Evolutionary conservation across 2,329 filamentous ascomycete genomes (phyloP).

Genomic region (Fusarium mundagurra): DNA sequence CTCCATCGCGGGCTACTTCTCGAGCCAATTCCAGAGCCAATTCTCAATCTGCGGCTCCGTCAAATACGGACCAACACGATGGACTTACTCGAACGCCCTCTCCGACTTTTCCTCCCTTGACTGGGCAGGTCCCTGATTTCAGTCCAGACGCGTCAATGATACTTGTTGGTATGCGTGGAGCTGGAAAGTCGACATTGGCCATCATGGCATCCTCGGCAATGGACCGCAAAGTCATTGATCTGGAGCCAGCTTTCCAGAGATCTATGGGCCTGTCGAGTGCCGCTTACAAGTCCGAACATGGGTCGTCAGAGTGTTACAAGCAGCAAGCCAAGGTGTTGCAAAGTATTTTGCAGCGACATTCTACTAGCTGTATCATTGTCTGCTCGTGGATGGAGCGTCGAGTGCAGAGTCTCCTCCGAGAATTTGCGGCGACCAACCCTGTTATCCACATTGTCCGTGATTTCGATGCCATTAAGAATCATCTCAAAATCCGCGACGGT

Average conservation of each 20-base stretch:
- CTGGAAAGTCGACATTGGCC: slow-evolving; percentile 79
- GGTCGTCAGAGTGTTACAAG: slow-evolving; percentile 68
- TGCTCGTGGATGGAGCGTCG: slow-evolving; percentile 76
- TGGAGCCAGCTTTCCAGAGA: slow-evolving; percentile 74
- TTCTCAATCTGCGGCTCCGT: slow-evolving; percentile 24
- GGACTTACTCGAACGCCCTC: slow-evolving; percentile 41
- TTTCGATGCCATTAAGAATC: slow-evolving; percentile 69
- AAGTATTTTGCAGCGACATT: slow-evolving; percentile 66
- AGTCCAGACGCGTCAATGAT: slow-evolving; percentile 74
- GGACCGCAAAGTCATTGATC: slow-evolving; percentile 73
- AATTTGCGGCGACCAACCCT: slow-evolving; percentile 72
- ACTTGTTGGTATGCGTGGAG: slow-evolving; percentile 76
- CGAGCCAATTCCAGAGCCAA: slow-evolving; percentile 16
- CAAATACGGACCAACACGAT: slow-evolving; percentile 31
- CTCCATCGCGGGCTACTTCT: slow-evolving; percentile 3
- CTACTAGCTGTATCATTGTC: slow-evolving; percentile 72
- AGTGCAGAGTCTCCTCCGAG: slow-evolving; percentile 67
- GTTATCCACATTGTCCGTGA: slow-evolving; percentile 78
- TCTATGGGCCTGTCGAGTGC: slow-evolving; percentile 69
- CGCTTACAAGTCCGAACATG: slow-evolving; percentile 71
- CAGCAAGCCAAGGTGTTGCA: slow-evolving; percentile 71
- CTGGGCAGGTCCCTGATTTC: slow-evolving; percentile 54
- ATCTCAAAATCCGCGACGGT: slow-evolving; percentile 66
- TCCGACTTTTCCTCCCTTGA: slow-evolving; percentile 38
- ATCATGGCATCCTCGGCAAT: slow-evolving; percentile 79